Evolutionary conservation across 1,139 yeast genomes (phyloP), one percentile per base, ranked within the genome.

Genomic region (Magnusiomyces tetraspermus): DNA sequence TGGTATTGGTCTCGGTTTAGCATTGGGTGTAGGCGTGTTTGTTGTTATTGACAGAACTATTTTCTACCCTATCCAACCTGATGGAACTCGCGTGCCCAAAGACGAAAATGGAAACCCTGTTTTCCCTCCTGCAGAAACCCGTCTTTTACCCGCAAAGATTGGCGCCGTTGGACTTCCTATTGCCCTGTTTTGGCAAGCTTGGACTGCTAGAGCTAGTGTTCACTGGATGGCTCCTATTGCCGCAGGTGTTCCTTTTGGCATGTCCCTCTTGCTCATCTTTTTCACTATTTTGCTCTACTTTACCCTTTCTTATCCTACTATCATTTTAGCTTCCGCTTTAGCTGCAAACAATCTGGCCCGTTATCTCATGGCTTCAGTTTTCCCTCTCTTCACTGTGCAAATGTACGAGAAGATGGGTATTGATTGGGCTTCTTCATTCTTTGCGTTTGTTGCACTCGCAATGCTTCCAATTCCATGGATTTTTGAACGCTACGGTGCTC

Each of bases 141-240:
- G 57, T 23, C 38, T 76, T 22, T 75, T 77, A 2, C 61, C 68
- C 48, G 70, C 76, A 24, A 52, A 52, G 26, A 43, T 54, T 44
- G 57, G 87, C 46, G 82, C 88, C 1, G 65, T 83, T 33, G 76
- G 79, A 19, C 71, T 85, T 57, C 90, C 90, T 19, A 72, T 81
- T 46, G 76, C 87, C 0, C 72, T 85, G 55, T 85, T 86, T 68
- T 85, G 94, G 94, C 73, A 85, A 55, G 95, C 84, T 15, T 85
- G 95, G 95, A 76, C 90, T 2, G 78, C 86, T 15, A 76, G 79
- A 62, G 55, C 56, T 13, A 57, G 63, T 8, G 80, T 85, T 28
- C 92, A 83, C 64, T 85, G 90, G 89, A 81, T 84, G 73, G 85
- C 80, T 10, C 89, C 95, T 17, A 71, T 81, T 30, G 78, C 83